Percentiles rank a stretch among this genome's conserved stretches.
These are phyloP conservation scores for Termitomyces sp. DNA, from an alignment of 768 basidiomycete species.

Conservation along the genomic window DNA sequence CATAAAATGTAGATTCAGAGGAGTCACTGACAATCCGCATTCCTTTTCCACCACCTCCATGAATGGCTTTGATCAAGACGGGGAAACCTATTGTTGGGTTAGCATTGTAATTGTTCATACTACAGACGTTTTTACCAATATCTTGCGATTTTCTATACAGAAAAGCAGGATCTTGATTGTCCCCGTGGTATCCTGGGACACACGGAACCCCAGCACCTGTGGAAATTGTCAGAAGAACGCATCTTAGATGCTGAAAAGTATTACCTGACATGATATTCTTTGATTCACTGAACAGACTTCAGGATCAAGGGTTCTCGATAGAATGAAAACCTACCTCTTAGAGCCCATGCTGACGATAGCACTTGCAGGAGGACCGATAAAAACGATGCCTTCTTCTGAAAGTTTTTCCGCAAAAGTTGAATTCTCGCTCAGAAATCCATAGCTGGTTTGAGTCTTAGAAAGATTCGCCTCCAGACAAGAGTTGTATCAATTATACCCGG, in stretches of 20 bases:
- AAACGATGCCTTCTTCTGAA: slow-evolving; percentile 75
- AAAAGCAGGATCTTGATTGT: slow-evolving; percentile 69
- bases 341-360: slow-evolving; percentile 95
- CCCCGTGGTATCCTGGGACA: slow-evolving; percentile 91
- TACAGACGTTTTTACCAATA: slow-evolving; percentile 45
- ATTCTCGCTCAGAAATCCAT: slow-evolving; percentile 92
- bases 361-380: slow-evolving; percentile 84
- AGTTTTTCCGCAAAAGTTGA: slow-evolving; percentile 73
- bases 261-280: slow-evolving; percentile 92
- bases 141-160: slow-evolving; percentile 63
- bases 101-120: background rate
- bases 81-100: slow-evolving; percentile 57
- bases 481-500: slow-evolving; percentile 52
- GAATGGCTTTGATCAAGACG: slow-evolving; percentile 93
- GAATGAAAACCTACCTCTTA: slow-evolving; percentile 57
- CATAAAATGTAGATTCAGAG: slow-evolving; percentile 63
- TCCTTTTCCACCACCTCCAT: slow-evolving; percentile 94
- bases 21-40: slow-evolving; percentile 74
- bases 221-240: background rate
- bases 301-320: background rate
- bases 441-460: slow-evolving; percentile 34
- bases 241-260: background rate
- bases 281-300: slow-evolving; percentile 58
- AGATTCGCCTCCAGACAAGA: background rate
- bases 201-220: slow-evolving; percentile 86